Evolutionary conservation across 1,139 yeast genomes (phyloP).

Genomic region (Candida sanyaensis): DNA sequence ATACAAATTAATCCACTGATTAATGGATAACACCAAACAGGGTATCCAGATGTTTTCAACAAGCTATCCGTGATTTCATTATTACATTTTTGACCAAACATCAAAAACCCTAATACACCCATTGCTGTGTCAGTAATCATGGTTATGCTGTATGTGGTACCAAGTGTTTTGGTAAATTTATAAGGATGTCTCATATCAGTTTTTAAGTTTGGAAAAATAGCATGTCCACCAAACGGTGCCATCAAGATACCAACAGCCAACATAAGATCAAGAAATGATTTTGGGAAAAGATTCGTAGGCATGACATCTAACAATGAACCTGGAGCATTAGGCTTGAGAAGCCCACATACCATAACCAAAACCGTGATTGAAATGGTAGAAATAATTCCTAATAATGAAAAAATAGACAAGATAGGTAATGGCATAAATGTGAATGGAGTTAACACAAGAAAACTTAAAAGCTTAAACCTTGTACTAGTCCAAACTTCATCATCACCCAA

Average conservation of each 20-base stretch:
- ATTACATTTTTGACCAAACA: conserved; percentile 78
- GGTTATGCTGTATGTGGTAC: conserved; percentile 60
- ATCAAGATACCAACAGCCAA: conserved; percentile 57
- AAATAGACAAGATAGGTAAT: conserved; percentile 43
- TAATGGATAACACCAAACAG: conserved; percentile 60
- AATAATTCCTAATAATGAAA: conserved; percentile 46
- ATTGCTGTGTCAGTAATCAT: conserved; percentile 70
- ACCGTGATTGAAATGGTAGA: conserved; percentile 46
- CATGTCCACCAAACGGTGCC: conserved; percentile 69
- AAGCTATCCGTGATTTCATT: conserved; percentile 86
- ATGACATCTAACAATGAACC: conserved; percentile 42
- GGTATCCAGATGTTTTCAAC: conserved; percentile 70
- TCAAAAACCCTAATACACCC: conserved; percentile 79
- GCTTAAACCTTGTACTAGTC: conserved; percentile 41
- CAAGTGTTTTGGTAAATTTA: conserved; percentile 41
- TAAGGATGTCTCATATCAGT: conserved; percentile 59
- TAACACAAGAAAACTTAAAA: conserved; percentile 41
- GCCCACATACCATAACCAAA: conserved; percentile 42
- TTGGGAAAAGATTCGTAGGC: conserved; percentile 53
- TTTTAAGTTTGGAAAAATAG: conserved; percentile 59
- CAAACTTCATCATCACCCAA: conserved; percentile 40
- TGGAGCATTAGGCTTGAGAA: conserved; percentile 39
- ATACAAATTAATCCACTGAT: conserved; percentile 75
- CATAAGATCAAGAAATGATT: conserved; percentile 38
- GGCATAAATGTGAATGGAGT: conserved; percentile 52